These are phyloP conservation scores for Chaetomium strumarium DNA, from an alignment of 2,329 filamentous ascomycete genomes.

Conservation along the genomic window DNA sequence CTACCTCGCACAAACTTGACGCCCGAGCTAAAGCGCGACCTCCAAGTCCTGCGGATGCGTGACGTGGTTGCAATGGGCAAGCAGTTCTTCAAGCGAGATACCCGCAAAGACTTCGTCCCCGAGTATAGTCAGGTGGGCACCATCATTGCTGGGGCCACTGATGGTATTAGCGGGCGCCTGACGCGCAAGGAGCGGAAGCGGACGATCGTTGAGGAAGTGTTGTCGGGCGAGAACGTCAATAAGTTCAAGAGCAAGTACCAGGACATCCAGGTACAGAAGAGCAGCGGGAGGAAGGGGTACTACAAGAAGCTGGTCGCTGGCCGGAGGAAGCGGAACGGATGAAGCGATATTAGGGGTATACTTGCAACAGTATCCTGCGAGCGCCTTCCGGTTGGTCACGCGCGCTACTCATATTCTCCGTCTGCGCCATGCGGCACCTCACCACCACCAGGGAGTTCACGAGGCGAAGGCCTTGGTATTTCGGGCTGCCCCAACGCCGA, in stretches of 20 bases:
- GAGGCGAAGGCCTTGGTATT: no score
- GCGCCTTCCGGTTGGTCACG: no score
- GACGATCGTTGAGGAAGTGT: slow-evolving; percentile 79
- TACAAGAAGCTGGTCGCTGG: slow-evolving; percentile 71
- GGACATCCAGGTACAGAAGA: slow-evolving; percentile 75
- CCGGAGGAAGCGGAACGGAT: slow-evolving; percentile 26
- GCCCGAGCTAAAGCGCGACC: slow-evolving; percentile 77
- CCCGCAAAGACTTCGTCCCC: slow-evolving; percentile 62
- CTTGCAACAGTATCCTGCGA: no score
- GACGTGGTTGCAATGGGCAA: slow-evolving; percentile 77
- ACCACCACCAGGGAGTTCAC: no score
- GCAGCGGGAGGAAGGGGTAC: slow-evolving; percentile 80
- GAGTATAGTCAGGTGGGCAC: slow-evolving; percentile 86
- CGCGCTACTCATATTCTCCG: no score
- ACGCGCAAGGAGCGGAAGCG: slow-evolving; percentile 82
- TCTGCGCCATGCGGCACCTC: no score
- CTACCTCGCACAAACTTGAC: slow-evolving; percentile 80
- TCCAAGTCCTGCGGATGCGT: slow-evolving; percentile 86
- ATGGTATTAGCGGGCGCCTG: slow-evolving; percentile 76
- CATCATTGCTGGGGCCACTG: slow-evolving; percentile 80
- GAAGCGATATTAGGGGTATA: neutral
- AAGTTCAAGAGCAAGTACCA: slow-evolving; percentile 85
- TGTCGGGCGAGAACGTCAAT: slow-evolving; percentile 60
- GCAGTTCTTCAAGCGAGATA: slow-evolving; percentile 84
- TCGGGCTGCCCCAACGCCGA: no score